Conservation (phyloP, 768 basidiomycete species). For the Mycena rosella region DNA sequence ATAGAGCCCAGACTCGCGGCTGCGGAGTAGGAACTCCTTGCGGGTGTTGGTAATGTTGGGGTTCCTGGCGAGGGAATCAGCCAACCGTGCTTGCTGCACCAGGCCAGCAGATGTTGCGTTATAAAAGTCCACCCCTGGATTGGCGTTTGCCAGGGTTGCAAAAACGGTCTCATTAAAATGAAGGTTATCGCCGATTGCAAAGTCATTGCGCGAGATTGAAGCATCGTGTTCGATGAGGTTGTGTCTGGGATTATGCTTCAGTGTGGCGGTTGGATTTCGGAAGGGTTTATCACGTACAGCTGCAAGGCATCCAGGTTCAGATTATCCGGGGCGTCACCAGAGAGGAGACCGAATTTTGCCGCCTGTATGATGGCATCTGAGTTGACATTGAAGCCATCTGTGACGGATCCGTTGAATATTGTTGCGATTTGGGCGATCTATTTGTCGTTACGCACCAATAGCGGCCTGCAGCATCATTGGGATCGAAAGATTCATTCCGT, state of each 20-base stretch:
- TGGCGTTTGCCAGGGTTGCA: conserved; percentile 27
- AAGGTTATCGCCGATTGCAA: conserved; percentile 24
- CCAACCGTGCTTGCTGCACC: conserved; percentile 30
- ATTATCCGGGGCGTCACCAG: conserved; percentile 1
- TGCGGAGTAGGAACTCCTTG: conserved; percentile 32
- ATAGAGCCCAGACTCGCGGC: conserved; percentile 27
- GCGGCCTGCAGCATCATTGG: not conserved
- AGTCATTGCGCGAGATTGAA: conserved; percentile 13
- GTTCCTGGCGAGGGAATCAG: conserved; percentile 24
- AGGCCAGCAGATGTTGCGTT: conserved; percentile 27
- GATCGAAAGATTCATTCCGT: conserved; percentile 12
- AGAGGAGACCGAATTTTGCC: conserved; percentile 23
- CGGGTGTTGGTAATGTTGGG: conserved; percentile 27
- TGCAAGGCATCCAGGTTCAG: conserved; percentile 13
- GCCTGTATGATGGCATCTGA: conserved; percentile 15
- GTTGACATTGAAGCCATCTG: conserved; percentile 25
- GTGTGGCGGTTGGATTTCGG: not conserved
- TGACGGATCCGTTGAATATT: not conserved
- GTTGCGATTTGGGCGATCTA: too few relatives aligned
- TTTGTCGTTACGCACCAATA: not conserved
- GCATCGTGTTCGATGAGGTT: not conserved
- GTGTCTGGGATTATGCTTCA: not conserved
- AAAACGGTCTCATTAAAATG: conserved; percentile 36
- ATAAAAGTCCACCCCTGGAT: conserved; percentile 34
- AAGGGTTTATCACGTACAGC: conserved; percentile 4